These are phyloP conservation scores for Hylodesmum podocarpum DNA, from an alignment of 306 rosid genomes.

Conservation along the genomic window DNA sequence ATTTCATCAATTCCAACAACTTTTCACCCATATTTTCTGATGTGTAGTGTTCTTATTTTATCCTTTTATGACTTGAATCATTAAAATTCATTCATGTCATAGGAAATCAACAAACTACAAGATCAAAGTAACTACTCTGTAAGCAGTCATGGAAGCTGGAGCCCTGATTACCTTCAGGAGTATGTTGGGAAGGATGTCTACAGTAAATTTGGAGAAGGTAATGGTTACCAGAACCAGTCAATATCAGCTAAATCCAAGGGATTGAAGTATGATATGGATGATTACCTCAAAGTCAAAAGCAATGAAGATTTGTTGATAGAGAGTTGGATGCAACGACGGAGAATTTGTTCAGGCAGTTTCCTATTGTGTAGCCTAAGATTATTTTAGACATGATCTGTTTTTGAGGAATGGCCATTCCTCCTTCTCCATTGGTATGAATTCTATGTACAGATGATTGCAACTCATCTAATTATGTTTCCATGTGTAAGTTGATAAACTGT, in stretches of 20 bases:
- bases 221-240: conserved; percentile 28
- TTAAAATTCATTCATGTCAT: conserved; percentile 24
- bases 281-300: conserved; percentile 61
- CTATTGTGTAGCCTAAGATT: conserved; percentile 60
- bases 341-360: conserved; percentile 64
- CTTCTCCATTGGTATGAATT: background rate
- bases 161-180: conserved; percentile 55
- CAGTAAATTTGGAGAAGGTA: conserved; percentile 42
- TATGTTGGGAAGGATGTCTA: conserved; percentile 48
- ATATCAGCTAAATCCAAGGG: conserved; percentile 44
- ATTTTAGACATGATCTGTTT: conserved; percentile 34
- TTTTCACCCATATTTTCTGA: background rate
- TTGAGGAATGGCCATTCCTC: background rate
- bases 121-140: conserved; percentile 51
- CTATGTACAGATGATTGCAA: conserved; percentile 36
- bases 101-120: conserved; percentile 46
- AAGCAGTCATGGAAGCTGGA: conserved; percentile 93
- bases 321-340: conserved; percentile 65
- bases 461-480: background rate
- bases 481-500: conserved; percentile 11
- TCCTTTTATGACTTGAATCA: background rate
- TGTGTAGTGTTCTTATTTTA: conserved; percentile 8
- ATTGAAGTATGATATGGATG: conserved; percentile 56
- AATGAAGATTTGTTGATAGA: conserved; percentile 64
- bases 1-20: background rate